A percentile compares a stretch with the other conserved stretches of the same genome.
phyloP scores from a whole-genome alignment of 345 rosid genomes.

The Excoecaria cochinchinensis region DNA sequence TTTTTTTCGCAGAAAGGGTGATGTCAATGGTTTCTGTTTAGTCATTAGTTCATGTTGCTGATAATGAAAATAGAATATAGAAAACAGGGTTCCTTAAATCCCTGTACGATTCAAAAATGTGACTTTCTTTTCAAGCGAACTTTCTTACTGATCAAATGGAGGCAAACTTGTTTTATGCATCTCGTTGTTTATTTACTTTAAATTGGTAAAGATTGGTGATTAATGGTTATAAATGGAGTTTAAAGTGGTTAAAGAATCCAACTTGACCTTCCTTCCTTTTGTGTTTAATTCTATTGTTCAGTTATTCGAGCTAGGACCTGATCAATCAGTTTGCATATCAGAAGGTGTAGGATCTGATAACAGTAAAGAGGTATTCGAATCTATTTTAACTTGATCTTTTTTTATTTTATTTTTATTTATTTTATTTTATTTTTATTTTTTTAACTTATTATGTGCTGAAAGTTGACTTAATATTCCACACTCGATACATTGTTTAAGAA shows the following conservation, averaged over 20 bases:
- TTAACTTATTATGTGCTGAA: background rate
- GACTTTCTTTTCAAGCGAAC: background rate
- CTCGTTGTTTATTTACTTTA: background rate
- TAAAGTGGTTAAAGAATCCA: background rate
- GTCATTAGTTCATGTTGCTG: background rate
- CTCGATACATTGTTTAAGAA: background rate
- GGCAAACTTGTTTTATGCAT: background rate
- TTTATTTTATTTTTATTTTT: too few species aligned
- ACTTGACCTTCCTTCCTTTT: background rate
- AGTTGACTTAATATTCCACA: background rate
- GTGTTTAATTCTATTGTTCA: constrained; percentile 23
- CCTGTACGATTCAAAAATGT: background rate
- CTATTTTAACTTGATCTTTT: background rate
- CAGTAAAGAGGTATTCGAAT: constrained; percentile 53
- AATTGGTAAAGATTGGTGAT: background rate
- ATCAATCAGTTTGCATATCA: constrained; percentile 64
- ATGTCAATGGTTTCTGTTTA: too few species aligned
- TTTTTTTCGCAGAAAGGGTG: background rate
- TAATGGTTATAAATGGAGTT: background rate
- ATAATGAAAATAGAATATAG: background rate
- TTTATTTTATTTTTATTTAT: too few species aligned
- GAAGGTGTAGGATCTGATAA: constrained; percentile 34
- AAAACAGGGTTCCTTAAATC: background rate
- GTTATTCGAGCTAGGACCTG: constrained; percentile 78
- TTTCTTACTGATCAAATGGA: background rate